Conservation (phyloP, 371 early-diverging fungal species). For the Mortierella polycephala region DNA sequence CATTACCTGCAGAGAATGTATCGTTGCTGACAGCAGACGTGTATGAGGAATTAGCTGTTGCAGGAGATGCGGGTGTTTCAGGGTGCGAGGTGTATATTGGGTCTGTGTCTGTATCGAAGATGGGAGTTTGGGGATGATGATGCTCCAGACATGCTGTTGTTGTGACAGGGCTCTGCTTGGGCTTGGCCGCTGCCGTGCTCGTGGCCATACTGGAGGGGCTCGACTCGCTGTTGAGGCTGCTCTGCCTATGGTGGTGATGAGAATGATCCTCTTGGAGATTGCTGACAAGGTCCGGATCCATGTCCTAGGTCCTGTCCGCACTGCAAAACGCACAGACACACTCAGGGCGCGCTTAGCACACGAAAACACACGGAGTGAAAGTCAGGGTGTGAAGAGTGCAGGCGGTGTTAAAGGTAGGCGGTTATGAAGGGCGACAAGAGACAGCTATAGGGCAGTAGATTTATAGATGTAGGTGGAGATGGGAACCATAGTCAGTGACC, state of each 20-base stretch:
- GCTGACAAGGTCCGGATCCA: slow-evolving; percentile 29
- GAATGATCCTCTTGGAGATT: slow-evolving; percentile 10
- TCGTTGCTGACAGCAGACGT: neutral
- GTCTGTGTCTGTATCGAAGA: neutral
- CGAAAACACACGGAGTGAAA: neutral
- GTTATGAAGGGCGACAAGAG: no score
- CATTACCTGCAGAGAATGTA: neutral
- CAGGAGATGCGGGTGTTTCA: slow-evolving; percentile 10
- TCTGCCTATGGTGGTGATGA: neutral
- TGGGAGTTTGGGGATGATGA: slow-evolving; percentile 3
- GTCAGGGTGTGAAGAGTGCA: neutral
- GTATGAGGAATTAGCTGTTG: slow-evolving; percentile 7
- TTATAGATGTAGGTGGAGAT: no score
- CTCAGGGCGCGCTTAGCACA: neutral
- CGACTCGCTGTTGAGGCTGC: slow-evolving; percentile 1
- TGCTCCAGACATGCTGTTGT: slow-evolving; percentile 19
- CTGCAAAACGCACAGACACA: neutral
- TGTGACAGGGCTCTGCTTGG: slow-evolving; percentile 17
- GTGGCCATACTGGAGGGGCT: slow-evolving; percentile 12
- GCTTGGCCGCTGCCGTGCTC: slow-evolving; percentile 32
- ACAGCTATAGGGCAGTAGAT: no score
- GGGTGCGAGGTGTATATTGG: neutral
- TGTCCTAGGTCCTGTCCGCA: slow-evolving; percentile 2
- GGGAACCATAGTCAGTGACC: no score
- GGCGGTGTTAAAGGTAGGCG: neutral